Evolutionary conservation across 352 stramenopile genomes (phyloP), one percentile per base, ranked within the genome.

Genomic region (Globisporangium irregulare): DNA sequence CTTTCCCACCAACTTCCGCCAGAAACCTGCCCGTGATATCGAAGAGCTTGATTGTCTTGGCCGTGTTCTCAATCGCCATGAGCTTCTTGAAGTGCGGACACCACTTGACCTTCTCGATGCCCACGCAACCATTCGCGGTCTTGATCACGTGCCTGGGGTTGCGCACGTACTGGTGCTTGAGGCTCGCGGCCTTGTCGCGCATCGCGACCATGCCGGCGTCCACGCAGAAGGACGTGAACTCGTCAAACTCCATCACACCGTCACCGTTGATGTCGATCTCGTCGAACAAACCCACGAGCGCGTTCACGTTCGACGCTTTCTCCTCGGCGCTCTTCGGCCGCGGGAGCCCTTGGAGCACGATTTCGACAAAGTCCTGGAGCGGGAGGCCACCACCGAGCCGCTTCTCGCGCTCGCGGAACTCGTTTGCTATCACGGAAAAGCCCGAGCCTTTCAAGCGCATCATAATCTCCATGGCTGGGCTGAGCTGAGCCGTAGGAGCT

Each of bases 221-320:
- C 12, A 95, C 86, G 66, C 89, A 96, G 62, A 91, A 96, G 25
- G 81, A 92, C 51, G 89, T 94, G 62, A 95, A 94, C 70, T 96
- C 89, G 27, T 92, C 85, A 61, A 94, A 94, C 53, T 96, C 89
- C 75, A 95, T 90, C 3, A 76, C 77, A 6, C 87, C 86, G 46
- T 96, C 89, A 29, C 89, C 89, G 55, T 96, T 96, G 70, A 94
- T 92, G 68, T 96, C 89, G 57, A 96, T 96, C 66, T 91, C 81
- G 32, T 95, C 83, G 41, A 96, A 96, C 12, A 93, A 72, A 43
- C 94, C 86, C 9, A 93, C 71, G 12, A 94, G 75, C 24, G 83
- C 82, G 62, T 69, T 81, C 8, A 94, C 71, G 59, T 76, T 87
- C 0, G 76, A 75, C 46, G 66, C 62, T 54, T 89, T 90, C 36